Percentiles rank a stretch among this genome's conserved stretches.
These are phyloP conservation scores for Asterella californica DNA, from an alignment of 225 moss, liverwort and hornwort species.

Conservation along the genomic window DNA sequence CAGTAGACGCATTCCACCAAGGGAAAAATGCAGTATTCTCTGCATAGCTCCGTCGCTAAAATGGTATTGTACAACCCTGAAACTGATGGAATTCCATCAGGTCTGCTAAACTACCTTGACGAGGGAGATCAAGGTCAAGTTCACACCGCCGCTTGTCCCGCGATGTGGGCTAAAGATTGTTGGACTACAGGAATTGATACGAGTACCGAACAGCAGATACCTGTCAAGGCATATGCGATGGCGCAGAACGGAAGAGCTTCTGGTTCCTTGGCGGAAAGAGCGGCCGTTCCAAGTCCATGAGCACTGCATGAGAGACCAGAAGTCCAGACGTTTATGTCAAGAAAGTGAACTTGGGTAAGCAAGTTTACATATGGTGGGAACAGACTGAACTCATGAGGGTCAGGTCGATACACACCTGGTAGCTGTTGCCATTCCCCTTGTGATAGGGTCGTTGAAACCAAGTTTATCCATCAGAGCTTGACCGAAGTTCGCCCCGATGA, in stretches of 20 bases:
- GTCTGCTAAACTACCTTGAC: no score
- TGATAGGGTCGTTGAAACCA: conserved; percentile 81
- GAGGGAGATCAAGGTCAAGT: not conserved
- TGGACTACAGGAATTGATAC: conserved; percentile 34
- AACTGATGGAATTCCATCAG: no score
- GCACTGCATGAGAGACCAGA: conserved; percentile 50
- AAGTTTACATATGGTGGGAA: not conserved
- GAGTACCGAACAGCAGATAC: conserved; percentile 49
- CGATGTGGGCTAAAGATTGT: conserved; percentile 26
- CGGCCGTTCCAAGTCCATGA: conserved; percentile 94
- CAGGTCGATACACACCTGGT: conserved; percentile 56
- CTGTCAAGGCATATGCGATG: conserved; percentile 89
- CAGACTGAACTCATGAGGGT: conserved; percentile 1
- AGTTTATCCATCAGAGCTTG: conserved; percentile 86
- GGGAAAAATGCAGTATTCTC: no score
- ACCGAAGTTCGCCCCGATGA: conserved; percentile 91
- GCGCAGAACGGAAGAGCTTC: conserved; percentile 96
- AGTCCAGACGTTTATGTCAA: not conserved
- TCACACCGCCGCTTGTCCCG: conserved; percentile 13
- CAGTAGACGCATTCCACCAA: no score
- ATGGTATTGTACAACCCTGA: no score
- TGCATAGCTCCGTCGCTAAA: no score
- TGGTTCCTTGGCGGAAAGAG: conserved; percentile 90
- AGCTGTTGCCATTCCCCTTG: conserved; percentile 94
- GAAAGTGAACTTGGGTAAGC: not conserved